These are phyloP conservation scores for Durusdinium trenchii DNA, from an alignment of 73 alveolate genomes.

Conservation along the genomic window DNA sequence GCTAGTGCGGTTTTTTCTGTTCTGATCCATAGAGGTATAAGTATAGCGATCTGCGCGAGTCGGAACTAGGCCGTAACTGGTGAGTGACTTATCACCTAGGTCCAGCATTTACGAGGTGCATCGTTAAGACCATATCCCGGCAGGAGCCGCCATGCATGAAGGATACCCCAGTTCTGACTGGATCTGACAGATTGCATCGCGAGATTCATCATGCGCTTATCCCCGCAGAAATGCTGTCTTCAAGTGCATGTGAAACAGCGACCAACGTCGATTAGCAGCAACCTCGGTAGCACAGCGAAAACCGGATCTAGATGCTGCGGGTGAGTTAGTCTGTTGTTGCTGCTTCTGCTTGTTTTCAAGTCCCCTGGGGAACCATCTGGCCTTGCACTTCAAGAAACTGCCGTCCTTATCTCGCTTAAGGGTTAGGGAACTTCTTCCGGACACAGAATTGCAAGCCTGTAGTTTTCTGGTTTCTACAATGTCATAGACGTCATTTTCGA, in stretches of 20 bases:
- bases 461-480: neutral
- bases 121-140: conserved; percentile 37
- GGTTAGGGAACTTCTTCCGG: conserved; percentile 46
- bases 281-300: neutral
- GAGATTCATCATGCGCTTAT: neutral
- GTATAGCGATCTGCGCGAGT: conserved; percentile 64
- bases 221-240: conserved; percentile 66
- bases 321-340: conserved; percentile 16
- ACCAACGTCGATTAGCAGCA: neutral
- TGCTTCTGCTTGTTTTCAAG: neutral
- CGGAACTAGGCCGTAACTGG: neutral
- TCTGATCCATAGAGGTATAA: neutral
- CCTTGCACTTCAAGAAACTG: conserved; percentile 19
- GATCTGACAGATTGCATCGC: neutral
- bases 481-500: neutral
- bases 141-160: neutral
- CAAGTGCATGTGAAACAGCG: conserved; percentile 3
- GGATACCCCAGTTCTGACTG: conserved; percentile 43
- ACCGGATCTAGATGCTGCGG: conserved; percentile 37
- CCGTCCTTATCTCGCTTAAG: conserved; percentile 61
- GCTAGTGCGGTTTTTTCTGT: too few species aligned
- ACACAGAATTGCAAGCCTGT: neutral
- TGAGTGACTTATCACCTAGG: neutral
- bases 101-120: conserved; percentile 61
- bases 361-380: conserved; percentile 60